These are phyloP conservation scores for Zelopaecilomyces penicillatus DNA, from an alignment of 2,329 filamentous ascomycete genomes.

Conservation along the genomic window DNA sequence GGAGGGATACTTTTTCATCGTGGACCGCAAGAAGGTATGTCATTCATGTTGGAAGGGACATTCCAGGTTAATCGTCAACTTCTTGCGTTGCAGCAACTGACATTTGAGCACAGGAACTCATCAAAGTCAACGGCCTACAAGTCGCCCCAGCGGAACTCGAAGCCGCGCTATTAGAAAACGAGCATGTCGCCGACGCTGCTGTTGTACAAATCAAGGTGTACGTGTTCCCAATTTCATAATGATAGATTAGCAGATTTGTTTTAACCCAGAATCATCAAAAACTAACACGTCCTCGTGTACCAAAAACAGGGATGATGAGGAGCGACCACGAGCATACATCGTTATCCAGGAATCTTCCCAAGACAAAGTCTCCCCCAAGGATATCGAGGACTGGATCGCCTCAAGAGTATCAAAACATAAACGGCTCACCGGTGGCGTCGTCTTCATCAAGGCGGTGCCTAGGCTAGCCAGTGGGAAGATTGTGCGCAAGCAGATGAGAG, in stretches of 20 bases:
- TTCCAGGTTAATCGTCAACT: too few species aligned
- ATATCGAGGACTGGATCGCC: slow-evolving; percentile 42
- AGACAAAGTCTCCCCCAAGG: slow-evolving; percentile 36
- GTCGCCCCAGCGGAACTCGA: slow-evolving; percentile 53
- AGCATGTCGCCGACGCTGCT: slow-evolving; percentile 45
- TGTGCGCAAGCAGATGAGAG: slow-evolving; percentile 44
- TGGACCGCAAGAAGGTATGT: slow-evolving; percentile 39
- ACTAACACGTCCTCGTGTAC: slow-evolving; percentile 1
- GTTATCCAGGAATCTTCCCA: slow-evolving; percentile 37
- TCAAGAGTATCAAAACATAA: slow-evolving; percentile 43
- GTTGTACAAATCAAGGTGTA: slow-evolving; percentile 44
- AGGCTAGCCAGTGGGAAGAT: slow-evolving; percentile 52
- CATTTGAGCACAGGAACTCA: slow-evolving; percentile 38
- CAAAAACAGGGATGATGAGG: slow-evolving; percentile 31
- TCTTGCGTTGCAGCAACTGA: too few species aligned
- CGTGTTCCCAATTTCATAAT: slow-evolving; percentile 6
- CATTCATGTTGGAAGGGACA: too few species aligned
- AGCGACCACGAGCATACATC: slow-evolving; percentile 47
- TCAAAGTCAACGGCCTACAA: slow-evolving; percentile 51
- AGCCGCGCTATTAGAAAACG: slow-evolving; percentile 40
- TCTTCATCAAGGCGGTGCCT: slow-evolving; percentile 48
- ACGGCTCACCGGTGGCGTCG: slow-evolving; percentile 40
- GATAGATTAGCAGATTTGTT: neutral
- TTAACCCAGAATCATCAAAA: neutral
- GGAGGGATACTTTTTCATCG: slow-evolving; percentile 37